These are phyloP conservation scores for Trypanosoma platydactyli DNA, from an alignment of 208 protist genomes.

Conservation along the genomic window DNA sequence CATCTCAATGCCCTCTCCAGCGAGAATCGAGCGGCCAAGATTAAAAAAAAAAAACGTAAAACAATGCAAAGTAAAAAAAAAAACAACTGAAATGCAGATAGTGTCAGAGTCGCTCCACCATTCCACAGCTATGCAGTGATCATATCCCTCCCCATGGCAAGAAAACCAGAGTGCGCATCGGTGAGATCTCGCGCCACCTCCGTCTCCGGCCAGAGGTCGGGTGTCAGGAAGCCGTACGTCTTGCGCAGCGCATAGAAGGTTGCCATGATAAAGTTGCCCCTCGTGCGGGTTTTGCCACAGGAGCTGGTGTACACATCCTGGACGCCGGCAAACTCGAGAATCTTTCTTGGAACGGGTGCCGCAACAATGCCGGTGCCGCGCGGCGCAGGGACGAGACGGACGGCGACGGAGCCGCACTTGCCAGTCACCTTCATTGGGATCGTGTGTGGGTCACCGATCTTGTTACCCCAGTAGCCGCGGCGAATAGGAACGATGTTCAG, in stretches of 20 bases:
- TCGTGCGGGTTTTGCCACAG: slow-evolving; percentile 96
- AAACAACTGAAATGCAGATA: slow-evolving; percentile 2
- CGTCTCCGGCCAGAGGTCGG: slow-evolving; percentile 97
- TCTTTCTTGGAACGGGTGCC: slow-evolving; percentile 97
- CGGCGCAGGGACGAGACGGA: slow-evolving; percentile 98
- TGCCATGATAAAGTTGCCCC: slow-evolving; percentile 99
- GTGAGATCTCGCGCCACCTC: slow-evolving; percentile 89
- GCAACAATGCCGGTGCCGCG: slow-evolving; percentile 99
- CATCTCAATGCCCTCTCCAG: too few species aligned
- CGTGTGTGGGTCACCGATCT: slow-evolving; percentile 99
- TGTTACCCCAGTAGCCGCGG: slow-evolving; percentile 99
- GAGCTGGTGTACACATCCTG: slow-evolving; percentile 99
- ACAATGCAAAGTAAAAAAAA: slow-evolving; percentile 18
- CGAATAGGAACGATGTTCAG: slow-evolving; percentile 98
- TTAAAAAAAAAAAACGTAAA: slow-evolving; percentile 1
- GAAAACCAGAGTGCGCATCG: slow-evolving; percentile 91
- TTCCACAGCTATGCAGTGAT: slow-evolving; percentile 19
- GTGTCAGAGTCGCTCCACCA: neutral
- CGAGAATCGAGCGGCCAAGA: neutral
- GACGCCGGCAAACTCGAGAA: slow-evolving; percentile 98
- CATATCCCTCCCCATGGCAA: slow-evolving; percentile 50
- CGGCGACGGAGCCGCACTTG: slow-evolving; percentile 98
- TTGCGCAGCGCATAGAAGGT: slow-evolving; percentile 96
- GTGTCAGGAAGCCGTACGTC: slow-evolving; percentile 99
- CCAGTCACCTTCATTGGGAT: slow-evolving; percentile 99